phyloP scores from a whole-genome alignment of 2,329 filamentous ascomycete genomes.

The Plenodomus lindquistii region DNA sequence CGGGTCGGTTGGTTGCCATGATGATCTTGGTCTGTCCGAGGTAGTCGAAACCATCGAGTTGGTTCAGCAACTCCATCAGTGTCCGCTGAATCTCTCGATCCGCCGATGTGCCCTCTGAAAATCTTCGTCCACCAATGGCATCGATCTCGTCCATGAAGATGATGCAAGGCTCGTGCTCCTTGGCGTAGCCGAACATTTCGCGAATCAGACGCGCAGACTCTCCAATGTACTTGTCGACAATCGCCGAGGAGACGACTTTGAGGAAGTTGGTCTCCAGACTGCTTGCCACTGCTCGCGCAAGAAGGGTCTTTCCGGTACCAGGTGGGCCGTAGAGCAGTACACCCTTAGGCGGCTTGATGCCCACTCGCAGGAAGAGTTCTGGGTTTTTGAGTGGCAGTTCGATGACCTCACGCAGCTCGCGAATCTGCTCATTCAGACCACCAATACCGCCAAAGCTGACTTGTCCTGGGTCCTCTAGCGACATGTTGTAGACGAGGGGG shows the following conservation, averaged over 20 bases:
- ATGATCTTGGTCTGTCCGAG: conserved; percentile 99
- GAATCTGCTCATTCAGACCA: conserved; percentile 96
- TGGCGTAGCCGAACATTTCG: conserved; percentile 99
- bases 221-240: conserved; percentile 99
- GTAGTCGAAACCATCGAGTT: conserved; percentile 98
- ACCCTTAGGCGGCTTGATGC: conserved; percentile 98
- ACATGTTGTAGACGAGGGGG: conserved; percentile 99
- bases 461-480: conserved; percentile 93
- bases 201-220: conserved; percentile 96
- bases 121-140: conserved; percentile 93
- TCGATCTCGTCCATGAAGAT: conserved; percentile 99
- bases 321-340: conserved; percentile 95
- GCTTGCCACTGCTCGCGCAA: conserved; percentile 93
- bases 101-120: conserved; percentile 95
- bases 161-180: conserved; percentile 98
- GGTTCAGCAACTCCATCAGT: conserved; percentile 97
- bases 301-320: conserved; percentile 92
- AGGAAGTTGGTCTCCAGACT: conserved; percentile 97
- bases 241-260: conserved; percentile 97
- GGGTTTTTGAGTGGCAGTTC: conserved; percentile 98
- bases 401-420: conserved; percentile 96
- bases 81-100: conserved; percentile 98
- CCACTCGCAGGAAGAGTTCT: conserved; percentile 92
- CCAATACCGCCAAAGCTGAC: conserved; percentile 98
- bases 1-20: conserved; percentile 98